These are phyloP conservation scores for Umbilicus rupestris DNA, from an alignment of 164 flowering plant species.

Conservation along the genomic window DNA sequence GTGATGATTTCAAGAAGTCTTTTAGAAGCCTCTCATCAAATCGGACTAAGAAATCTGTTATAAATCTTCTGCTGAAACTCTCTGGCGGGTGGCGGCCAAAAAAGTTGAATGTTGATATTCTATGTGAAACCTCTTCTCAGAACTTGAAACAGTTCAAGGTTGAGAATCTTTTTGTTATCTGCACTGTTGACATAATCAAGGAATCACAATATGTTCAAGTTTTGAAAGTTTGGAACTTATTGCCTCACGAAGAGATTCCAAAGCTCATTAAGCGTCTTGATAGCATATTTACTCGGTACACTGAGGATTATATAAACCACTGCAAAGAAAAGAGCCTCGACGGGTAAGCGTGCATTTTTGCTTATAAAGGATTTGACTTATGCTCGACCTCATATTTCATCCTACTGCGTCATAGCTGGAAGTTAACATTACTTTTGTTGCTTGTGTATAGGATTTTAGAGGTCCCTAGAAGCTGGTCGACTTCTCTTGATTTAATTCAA, in stretches of 20 bases:
- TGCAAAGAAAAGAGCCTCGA: slow-evolving; percentile 5
- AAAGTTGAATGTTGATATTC: not conserved
- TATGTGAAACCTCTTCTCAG: slow-evolving; percentile 16
- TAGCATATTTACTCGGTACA: not conserved
- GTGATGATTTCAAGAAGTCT: slow-evolving; percentile 6
- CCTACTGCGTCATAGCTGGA: not conserved
- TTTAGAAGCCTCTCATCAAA: slow-evolving; percentile 2
- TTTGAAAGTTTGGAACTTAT: slow-evolving; percentile 26
- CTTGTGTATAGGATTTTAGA: slow-evolving; percentile 10
- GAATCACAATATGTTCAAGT: slow-evolving; percentile 23
- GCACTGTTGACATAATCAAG: slow-evolving; percentile 30
- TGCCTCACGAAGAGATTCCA: slow-evolving; percentile 11
- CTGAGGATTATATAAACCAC: not conserved
- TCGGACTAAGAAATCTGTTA: slow-evolving; percentile 16
- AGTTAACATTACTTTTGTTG: not conserved
- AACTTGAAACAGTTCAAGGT: slow-evolving; percentile 24
- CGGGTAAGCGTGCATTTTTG: not conserved
- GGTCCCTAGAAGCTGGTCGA: slow-evolving; percentile 9
- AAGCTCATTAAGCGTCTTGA: slow-evolving; percentile 3
- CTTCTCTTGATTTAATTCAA: not conserved
- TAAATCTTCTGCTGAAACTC: slow-evolving; percentile 23
- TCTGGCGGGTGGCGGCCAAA: slow-evolving; percentile 34
- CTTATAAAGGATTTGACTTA: too few relatives aligned
- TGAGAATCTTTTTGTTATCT: slow-evolving; percentile 19
- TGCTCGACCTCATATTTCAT: too few relatives aligned